phyloP scores from a whole-genome alignment of 805 yeast species.

The Candida piceae region DNA sequence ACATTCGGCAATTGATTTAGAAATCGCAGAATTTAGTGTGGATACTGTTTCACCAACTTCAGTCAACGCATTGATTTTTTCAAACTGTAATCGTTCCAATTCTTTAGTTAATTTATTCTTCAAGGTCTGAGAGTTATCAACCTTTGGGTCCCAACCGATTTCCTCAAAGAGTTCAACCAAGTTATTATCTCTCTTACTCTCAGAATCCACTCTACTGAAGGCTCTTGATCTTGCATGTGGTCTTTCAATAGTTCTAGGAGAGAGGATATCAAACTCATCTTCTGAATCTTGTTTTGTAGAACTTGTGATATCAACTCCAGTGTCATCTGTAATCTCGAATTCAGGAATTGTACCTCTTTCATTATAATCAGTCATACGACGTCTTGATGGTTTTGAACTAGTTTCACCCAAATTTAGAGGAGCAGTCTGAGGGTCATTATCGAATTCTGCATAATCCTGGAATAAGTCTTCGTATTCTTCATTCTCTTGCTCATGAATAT shows the following conservation, averaged over 20 bases:
- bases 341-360: slow-evolving; percentile 26
- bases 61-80: slow-evolving; percentile 52
- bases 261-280: slow-evolving; percentile 1
- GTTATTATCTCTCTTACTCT: slow-evolving; percentile 25
- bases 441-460: slow-evolving; percentile 26
- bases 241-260: slow-evolving; percentile 5
- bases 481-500: slow-evolving; percentile 17
- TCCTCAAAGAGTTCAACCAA: slow-evolving; percentile 70
- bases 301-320: background rate
- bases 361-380: background rate
- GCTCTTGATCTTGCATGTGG: slow-evolving; percentile 28
- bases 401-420: too few species aligned
- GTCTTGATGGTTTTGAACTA: too few species aligned
- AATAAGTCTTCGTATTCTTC: slow-evolving; percentile 23
- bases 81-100: slow-evolving; percentile 56
- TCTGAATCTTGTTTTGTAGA: background rate
- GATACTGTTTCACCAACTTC: slow-evolving; percentile 35
- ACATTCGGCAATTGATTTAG: slow-evolving; percentile 46
- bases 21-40: slow-evolving; percentile 37
- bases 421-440: too few species aligned
- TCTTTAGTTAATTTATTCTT: slow-evolving; percentile 55
- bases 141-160: slow-evolving; percentile 61
- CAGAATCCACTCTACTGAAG: slow-evolving; percentile 23
- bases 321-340: slow-evolving; percentile 1
- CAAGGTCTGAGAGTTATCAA: slow-evolving; percentile 57